Evolutionary conservation across 805 yeast species (phyloP), one percentile per base, ranked within the genome.

Genomic region (Suhomyces canberraensis): DNA sequence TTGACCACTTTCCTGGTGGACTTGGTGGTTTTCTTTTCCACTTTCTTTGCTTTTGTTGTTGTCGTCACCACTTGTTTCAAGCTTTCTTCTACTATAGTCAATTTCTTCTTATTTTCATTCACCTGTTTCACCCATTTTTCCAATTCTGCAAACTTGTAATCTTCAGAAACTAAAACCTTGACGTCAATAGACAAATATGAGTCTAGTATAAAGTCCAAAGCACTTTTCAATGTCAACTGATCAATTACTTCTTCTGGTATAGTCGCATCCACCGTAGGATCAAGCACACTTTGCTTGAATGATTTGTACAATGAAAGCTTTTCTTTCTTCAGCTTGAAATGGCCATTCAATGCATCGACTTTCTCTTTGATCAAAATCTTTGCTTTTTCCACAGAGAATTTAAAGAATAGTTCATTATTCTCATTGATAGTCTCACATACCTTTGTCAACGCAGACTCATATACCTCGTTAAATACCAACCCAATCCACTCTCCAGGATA

Each of bases 201-300:
- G 3, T 51, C 60, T 35, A 76, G 69, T 4, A 80, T 41, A 19
- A 79, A 54, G 18, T 73, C 70, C 3, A 79, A 56, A 4, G 82
- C 55, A 36, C 69, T 56, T 36, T 63, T 64, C 11, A 58, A 52
- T 14, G 66, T 57, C 13, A 70, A 60, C 2, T 64, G 48, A 3
- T 51, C 42, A n/a, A 69, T 46, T 1, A 72, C 59, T 6, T 60
- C 56, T 3, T 43, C 46, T 2, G 75, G 66, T 3, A 65, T 63
- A 11, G 54, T 51, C 9, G 48, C 48, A 4, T 25, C 28, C 3
- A 16, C 17, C 16, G 41, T 25, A 13, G 41, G 41, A 21, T 37
- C 41, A 8, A 26, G 19, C 3, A 34, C 20, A n/a, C 19, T 26
- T 36, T 16, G 30, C 15, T 28, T 25, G 35, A 29, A 19, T 4